Percentiles rank a stretch among this genome's conserved stretches.
Evolutionary conservation across 257 asterid genomes (phyloP).

Genomic region (Solanum medicagineum): DNA sequence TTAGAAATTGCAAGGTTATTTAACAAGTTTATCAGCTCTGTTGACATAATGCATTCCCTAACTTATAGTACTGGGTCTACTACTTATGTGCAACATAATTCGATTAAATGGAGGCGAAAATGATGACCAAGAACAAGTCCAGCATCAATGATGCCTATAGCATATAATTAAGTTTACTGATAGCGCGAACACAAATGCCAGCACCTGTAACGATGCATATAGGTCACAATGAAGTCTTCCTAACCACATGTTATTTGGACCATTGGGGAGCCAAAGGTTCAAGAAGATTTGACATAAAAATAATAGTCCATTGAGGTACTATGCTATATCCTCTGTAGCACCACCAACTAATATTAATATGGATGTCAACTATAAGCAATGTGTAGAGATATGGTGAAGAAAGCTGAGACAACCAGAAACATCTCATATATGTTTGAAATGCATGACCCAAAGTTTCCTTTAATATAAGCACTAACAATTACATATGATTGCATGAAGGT

Average conservation of each 20-base stretch:
- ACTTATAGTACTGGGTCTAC: background rate
- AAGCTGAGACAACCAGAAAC: background rate
- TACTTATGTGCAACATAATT: background rate
- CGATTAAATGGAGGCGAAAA: background rate
- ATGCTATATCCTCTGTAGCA: background rate
- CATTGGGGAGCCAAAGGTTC: background rate
- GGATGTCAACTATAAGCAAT: background rate
- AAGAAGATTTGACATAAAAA: background rate
- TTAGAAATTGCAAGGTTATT: background rate
- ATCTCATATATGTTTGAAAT: background rate
- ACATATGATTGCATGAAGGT: background rate
- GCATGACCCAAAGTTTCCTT: background rate
- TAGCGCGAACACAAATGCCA: background rate
- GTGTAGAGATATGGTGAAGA: background rate
- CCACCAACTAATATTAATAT: background rate
- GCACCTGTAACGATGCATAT: background rate
- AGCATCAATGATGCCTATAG: background rate
- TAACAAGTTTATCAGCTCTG: background rate
- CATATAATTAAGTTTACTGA: background rate
- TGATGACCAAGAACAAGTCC: background rate
- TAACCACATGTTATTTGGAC: background rate
- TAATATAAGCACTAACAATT: background rate
- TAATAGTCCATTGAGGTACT: background rate
- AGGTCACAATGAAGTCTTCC: background rate
- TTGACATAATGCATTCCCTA: background rate